Conservation (phyloP, 345 rosid genomes). For the Hibiscus mutabilis region DNA sequence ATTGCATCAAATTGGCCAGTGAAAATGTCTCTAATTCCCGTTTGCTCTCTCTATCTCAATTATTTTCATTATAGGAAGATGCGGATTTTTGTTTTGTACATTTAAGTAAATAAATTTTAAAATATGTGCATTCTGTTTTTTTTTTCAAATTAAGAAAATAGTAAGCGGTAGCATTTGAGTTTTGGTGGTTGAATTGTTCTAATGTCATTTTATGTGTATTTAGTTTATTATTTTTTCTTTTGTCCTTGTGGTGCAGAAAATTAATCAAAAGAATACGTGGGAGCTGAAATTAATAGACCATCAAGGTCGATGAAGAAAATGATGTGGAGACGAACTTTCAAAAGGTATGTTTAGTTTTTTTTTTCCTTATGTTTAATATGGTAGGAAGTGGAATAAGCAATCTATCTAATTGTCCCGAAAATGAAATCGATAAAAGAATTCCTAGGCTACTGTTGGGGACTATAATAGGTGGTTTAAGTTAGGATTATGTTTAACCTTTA, state of each 20-base stretch:
- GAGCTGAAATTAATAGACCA: slow-evolving; percentile 80
- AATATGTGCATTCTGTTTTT: background rate
- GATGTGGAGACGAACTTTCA: slow-evolving; percentile 87
- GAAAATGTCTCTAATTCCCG: slow-evolving; percentile 53
- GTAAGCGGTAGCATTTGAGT: background rate
- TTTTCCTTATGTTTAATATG: background rate
- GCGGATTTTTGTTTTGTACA: background rate
- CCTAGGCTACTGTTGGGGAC: background rate
- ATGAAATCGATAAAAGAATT: background rate
- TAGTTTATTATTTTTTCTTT: background rate
- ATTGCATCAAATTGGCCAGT: slow-evolving; percentile 91
- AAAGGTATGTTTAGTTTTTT: slow-evolving; percentile 42
- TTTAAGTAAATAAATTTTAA: background rate
- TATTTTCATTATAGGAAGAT: background rate
- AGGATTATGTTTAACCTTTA: background rate
- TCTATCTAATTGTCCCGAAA: background rate
- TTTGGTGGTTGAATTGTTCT: background rate
- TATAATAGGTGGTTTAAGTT: background rate
- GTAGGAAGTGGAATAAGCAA: background rate
- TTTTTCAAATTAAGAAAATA: background rate
- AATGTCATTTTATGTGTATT: background rate
- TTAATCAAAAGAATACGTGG: slow-evolving; percentile 90
- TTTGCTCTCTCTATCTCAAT: background rate
- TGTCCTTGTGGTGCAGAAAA: slow-evolving; percentile 45
- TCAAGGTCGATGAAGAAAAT: slow-evolving; percentile 82